Base-by-base conservation (phyloP, 805 yeast species). In the Zygoascus bituminiphila region DNA sequence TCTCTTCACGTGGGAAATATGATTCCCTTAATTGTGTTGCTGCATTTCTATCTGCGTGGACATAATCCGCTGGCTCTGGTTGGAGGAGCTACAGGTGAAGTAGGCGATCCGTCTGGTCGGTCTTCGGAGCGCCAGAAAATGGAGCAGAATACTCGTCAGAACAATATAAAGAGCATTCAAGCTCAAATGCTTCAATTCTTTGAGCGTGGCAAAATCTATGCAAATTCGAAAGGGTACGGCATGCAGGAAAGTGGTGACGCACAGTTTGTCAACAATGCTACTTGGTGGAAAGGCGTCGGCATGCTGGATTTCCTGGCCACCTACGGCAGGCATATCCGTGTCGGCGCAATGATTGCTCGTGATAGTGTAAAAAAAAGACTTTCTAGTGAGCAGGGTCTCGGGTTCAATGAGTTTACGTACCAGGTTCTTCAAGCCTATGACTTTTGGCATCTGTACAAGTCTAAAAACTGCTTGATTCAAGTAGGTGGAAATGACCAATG, bases 401-500 rank as follows among this genome's bases (percentile, higher is more conserved):
- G 98, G 0, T 93, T 84, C 66, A 88, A 91, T 60, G 98, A 93
- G 66, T 93, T 93, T 62, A 77, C 95, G 1, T 93, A 93, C 64
- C 98, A 93, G 61, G 70, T 91, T 17, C 68, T 93, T 48, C 98
- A 93, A 65, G 98, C 96, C 0, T 93, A 78, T 63, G 98, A 93
- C 62, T 93, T 88, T 61, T 88, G 83, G 74, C 88, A 89, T 61
- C 67, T 93, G 50, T 79, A 78, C 68, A 74, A 73, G 35, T 62
- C 75, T 14, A 66, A 77, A 33, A 65, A 70, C 2, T 89, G 89
- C 39, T 71, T 73, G 39, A 66, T 88, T 12, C 98, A 93, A 68
- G 81, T 71, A 7, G 98, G 98, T 21, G 98, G 98, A 5, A 88
- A 85, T 61, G 98, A 93, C 63, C 98, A 93, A 66, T 93, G 96